phyloP scores from a whole-genome alignment of 73 alveolate species.

The Paramecium caudatum region DNA sequence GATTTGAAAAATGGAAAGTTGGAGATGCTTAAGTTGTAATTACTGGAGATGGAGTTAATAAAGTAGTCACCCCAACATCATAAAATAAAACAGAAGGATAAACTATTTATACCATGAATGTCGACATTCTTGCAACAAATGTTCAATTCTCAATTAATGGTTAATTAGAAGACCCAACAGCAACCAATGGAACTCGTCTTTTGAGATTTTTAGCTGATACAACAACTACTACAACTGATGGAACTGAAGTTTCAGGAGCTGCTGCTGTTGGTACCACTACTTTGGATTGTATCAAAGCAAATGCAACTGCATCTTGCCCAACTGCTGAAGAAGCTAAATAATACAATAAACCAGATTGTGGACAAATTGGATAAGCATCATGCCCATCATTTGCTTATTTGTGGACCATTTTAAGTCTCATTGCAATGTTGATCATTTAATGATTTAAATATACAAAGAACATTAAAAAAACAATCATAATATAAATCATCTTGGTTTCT shows the following conservation, averaged over 20 bases:
- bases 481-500: not conserved
- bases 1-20: conserved; percentile 43
- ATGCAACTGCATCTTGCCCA: conserved; percentile 42
- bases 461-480: no score
- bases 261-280: conserved; percentile 21
- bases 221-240: conserved; percentile 12
- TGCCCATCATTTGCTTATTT: no score
- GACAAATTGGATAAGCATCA: not conserved
- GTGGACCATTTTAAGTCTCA: no score
- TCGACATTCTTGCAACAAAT: not conserved
- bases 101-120: not conserved
- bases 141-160: conserved; percentile 10
- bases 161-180: conserved; percentile 14
- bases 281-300: conserved; percentile 15
- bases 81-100: not conserved
- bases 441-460: no score
- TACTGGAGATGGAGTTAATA: conserved; percentile 51
- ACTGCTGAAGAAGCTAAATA: conserved; percentile 29
- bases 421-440: no score
- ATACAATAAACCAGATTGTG: conserved; percentile 52
- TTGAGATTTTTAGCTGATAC: conserved; percentile 20
- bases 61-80: conserved; percentile 1
- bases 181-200: not conserved
- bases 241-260: conserved; percentile 39
- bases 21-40: conserved; percentile 29